Conservation (phyloP, 2,329 filamentous ascomycete genomes). For the Parascedosporium putredinis region DNA sequence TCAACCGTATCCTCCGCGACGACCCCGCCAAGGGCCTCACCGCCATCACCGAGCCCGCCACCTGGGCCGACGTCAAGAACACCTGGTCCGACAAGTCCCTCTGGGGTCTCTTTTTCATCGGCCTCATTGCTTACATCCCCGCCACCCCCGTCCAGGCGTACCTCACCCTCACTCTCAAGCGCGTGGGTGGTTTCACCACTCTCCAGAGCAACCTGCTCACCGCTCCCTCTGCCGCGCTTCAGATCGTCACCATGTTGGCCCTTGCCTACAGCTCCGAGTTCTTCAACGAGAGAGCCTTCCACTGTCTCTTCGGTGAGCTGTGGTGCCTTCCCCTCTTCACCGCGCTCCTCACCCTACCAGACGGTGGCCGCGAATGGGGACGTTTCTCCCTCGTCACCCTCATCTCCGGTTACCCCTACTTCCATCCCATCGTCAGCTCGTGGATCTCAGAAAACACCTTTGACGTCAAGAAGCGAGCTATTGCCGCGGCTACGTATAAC, state of each 20-base stretch:
- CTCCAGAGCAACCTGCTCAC: slow-evolving; percentile 54
- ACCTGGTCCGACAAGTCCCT: slow-evolving; percentile 40
- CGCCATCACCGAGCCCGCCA: slow-evolving; percentile 48
- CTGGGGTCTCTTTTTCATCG: slow-evolving; percentile 42
- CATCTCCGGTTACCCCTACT: slow-evolving; percentile 45
- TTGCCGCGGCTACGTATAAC: slow-evolving; percentile 37
- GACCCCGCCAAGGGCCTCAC: slow-evolving; percentile 48
- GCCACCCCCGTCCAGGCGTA: slow-evolving; percentile 31
- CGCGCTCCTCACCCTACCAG: slow-evolving; percentile 27
- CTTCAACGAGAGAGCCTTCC: slow-evolving; percentile 42
- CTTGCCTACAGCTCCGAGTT: slow-evolving; percentile 44
- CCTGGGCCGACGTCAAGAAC: slow-evolving; percentile 23
- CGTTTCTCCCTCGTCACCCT: slow-evolving; percentile 40
- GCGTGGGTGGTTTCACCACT: slow-evolving; percentile 42
- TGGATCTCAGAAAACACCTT: slow-evolving; percentile 41
- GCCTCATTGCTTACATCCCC: slow-evolving; percentile 35
- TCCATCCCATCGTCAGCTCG: slow-evolving; percentile 41
- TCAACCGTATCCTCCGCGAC: slow-evolving; percentile 49
- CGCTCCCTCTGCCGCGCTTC: slow-evolving; percentile 45
- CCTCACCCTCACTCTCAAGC: slow-evolving; percentile 37
- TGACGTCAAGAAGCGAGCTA: slow-evolving; percentile 37
- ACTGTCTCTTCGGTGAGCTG: slow-evolving; percentile 40
- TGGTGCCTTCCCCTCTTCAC: slow-evolving; percentile 43
- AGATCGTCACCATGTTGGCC: slow-evolving; percentile 44
- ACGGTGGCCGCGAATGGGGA: slow-evolving; percentile 34